Percentiles rank a stretch among this genome's conserved stretches.
These are phyloP conservation scores for Anisogramma anomala DNA, from an alignment of 2,329 filamentous ascomycete genomes.

Conservation along the genomic window DNA sequence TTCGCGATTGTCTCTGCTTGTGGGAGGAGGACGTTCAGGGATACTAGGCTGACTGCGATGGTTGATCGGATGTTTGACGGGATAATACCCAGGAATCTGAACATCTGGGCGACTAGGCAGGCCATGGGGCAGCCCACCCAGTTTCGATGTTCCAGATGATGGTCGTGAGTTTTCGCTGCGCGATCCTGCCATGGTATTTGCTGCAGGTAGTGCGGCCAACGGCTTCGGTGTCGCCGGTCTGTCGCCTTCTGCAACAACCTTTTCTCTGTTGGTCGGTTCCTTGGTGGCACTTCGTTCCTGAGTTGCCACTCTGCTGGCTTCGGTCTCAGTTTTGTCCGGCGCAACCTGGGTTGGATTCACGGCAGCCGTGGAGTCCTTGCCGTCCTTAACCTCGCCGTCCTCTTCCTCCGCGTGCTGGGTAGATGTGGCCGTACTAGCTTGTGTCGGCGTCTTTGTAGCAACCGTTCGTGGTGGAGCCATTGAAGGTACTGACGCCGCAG, in stretches of 20 bases:
- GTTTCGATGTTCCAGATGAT: constrained; percentile 21
- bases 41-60: constrained; percentile 34
- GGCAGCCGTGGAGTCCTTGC: constrained; percentile 25
- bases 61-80: no score
- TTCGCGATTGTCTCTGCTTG: constrained; percentile 24
- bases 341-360: constrained; percentile 18
- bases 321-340: constrained; percentile 5
- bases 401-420: constrained; percentile 41
- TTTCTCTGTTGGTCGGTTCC: constrained; percentile 22
- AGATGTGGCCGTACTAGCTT: constrained; percentile 19
- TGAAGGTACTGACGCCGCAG: constrained; percentile 20
- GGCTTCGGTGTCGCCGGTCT: constrained; percentile 11
- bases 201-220: background rate
- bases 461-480: constrained; percentile 13
- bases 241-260: constrained; percentile 19
- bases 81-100: constrained; percentile 39
- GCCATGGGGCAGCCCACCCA: constrained; percentile 12
- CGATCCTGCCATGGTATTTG: background rate
- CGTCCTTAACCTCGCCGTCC: constrained; percentile 62
- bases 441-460: constrained; percentile 10
- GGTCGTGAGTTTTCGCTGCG: constrained; percentile 9
- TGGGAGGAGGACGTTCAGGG: constrained; percentile 21
- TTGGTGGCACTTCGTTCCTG: constrained; percentile 18
- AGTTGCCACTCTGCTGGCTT: constrained; percentile 13
- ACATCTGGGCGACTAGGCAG: constrained; percentile 50